Evolutionary conservation across 495 filamentous ascomycete species (phyloP).

Genomic region (Bryoglossum gracile): DNA sequence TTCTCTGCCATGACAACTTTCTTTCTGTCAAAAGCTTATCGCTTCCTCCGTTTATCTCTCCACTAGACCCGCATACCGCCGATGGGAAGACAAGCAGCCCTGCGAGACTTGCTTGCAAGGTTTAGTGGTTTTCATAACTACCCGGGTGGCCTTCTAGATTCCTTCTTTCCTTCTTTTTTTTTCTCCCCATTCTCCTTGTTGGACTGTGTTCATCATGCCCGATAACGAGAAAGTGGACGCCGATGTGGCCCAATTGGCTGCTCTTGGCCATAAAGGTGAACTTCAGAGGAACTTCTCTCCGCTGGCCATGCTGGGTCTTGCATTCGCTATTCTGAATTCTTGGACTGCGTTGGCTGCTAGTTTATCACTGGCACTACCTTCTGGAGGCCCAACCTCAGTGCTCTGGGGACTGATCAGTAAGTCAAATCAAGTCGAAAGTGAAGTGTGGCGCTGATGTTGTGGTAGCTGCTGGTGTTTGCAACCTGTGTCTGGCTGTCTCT

Average conservation of each 20-base stretch:
- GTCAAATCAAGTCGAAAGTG: constrained; percentile 14
- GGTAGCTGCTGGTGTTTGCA: constrained; percentile 31
- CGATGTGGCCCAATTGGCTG: constrained; percentile 46
- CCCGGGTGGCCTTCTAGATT: too few species aligned
- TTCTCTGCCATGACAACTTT: too few species aligned
- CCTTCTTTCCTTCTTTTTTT: too few species aligned
- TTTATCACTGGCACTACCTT: constrained; percentile 42
- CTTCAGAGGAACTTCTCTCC: constrained; percentile 52
- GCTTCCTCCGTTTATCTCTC: too few species aligned
- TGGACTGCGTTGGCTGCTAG: constrained; percentile 52
- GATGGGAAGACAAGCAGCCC: too few species aligned
- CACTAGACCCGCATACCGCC: too few species aligned
- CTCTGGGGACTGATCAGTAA: constrained; percentile 35
- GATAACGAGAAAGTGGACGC: not conserved
- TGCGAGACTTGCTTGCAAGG: too few species aligned
- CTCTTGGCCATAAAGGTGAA: constrained; percentile 54
- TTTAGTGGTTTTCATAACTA: too few species aligned
- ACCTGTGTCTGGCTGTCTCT: constrained; percentile 36
- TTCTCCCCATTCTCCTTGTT: too few species aligned
- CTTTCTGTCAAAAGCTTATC: too few species aligned
- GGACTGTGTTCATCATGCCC: constrained; percentile 1
- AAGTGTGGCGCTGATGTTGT: constrained; percentile 22
- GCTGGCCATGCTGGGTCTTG: constrained; percentile 51
- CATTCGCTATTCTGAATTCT: constrained; percentile 53
- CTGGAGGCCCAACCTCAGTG: constrained; percentile 38